Evolutionary conservation across 2,329 filamentous ascomycete genomes (phyloP), one percentile per base, ranked within the genome.

Genomic region (Escovopsis sp.): DNA sequence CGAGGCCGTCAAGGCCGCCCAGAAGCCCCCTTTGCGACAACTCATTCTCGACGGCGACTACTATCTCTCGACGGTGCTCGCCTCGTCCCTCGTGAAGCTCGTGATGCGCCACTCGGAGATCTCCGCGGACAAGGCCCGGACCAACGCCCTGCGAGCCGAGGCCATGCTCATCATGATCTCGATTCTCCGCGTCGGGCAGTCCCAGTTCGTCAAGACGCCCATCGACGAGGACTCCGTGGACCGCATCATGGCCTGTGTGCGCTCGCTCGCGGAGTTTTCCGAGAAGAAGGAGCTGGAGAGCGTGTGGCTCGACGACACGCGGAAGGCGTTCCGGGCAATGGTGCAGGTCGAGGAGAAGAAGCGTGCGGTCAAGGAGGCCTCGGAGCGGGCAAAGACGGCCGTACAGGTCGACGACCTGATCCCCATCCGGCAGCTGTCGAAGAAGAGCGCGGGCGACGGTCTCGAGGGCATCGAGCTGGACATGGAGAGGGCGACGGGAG

Each of bases 101-200:
- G 90, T 98, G 34, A 94, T 98, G 86, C 82, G 90, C 35, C 86
- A 96, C 56, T 81, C 85, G 2, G 87, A 96, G 53, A 87, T 96
- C 40, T 94, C 88, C 2, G 66, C 79, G 17, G 88, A 94, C 48
- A 61, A 69, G 30, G 82, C 83, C 30, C 79, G 90, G 27, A 96
- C 88, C 21, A 98, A 98, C 49, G 87, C 88, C 21, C 71, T 98
- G 18, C 80, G 85, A 34, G 90, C 90, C 4, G 90, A 98, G 59
- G 90, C 90, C 31, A 98, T 98, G 90, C 71, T 98, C 35, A 96
- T 98, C 54, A 94, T 96, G 87, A 94, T 98, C 48, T 96, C 90
- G 5, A 92, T 98, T 46, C 85, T 98, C 45, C 86, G 90, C 34
- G 90, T 94, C 41, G 90, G 90, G 28, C 90, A 98, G 60, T 96